Base-by-base conservation (phyloP, 2,329 filamentous ascomycete genomes). In the Cercospora sp. region DNA sequence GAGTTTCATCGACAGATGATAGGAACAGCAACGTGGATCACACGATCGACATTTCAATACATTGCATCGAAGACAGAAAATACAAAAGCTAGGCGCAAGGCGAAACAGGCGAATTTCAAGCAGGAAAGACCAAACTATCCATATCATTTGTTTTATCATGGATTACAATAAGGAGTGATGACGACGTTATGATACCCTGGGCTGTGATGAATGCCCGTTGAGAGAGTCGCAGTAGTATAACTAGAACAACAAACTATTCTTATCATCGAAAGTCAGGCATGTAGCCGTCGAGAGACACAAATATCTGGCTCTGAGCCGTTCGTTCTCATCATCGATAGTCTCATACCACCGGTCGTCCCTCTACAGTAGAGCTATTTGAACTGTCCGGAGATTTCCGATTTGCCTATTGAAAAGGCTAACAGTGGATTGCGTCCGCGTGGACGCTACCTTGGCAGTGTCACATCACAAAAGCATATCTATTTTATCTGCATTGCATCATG, bases 1-100 rank as follows among this genome's bases (percentile, higher is more conserved):
- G 55, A 69, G 65, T 28, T 73, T 70, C 51, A 73, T 73, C 59
- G 66, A 72, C 23, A 58, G 30, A 33, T 58, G 53, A 58, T 58
- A 58, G 12, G 16, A 30, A 28, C 5, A 58, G 23, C 23, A 12
- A 57, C 53, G n/a, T 10, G n/a, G 5, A 10, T 12, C 10, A 26
- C 6, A 55, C 26, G 10, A 55, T 20, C 33, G 12, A 39, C 13
- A 39, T 42, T 42, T 42, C 36, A n/a, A 8, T 42, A 42, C 36
- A 42, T n/a, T 42, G 6, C 36, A 42, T 42, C 16, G 36, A 42
- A 42, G 36, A 42, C 36, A 42, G 16, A 42, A 42, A 42, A 42
- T 16, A 42, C 16, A n/a, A 42, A 42, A 42, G 36, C 16, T 42
- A 42, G 36, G 36, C 36, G 36, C 36, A 16, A 6, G 36, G 36